phyloP scores from a whole-genome alignment of 1,284 basidiomycete genomes.

The Sporisorium exsertum region DNA sequence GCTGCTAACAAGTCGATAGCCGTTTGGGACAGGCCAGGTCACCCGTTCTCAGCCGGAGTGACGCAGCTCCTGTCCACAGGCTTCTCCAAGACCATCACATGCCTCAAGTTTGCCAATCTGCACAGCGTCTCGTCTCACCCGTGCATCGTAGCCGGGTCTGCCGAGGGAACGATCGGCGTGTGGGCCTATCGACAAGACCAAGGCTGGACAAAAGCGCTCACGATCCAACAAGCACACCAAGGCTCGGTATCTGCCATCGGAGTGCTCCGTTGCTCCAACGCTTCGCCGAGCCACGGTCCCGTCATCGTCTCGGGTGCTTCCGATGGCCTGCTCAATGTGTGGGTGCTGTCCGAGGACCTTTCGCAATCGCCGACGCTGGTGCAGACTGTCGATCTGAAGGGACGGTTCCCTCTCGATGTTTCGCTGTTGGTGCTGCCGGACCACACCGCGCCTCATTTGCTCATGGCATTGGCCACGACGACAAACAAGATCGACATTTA shows the following conservation, averaged over 20 bases:
- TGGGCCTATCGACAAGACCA: constrained; percentile 23
- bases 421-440: constrained; percentile 52
- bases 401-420: constrained; percentile 60
- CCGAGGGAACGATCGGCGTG: constrained; percentile 45
- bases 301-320: constrained; percentile 60
- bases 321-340: constrained; percentile 57
- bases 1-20: constrained; percentile 61
- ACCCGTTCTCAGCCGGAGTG: constrained; percentile 24
- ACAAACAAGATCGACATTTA: constrained; percentile 59
- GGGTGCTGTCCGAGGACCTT: constrained; percentile 22
- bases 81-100: constrained; percentile 48
- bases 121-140: background rate
- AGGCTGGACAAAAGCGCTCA: constrained; percentile 10
- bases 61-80: constrained; percentile 43
- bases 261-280: constrained; percentile 35
- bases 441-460: constrained; percentile 9
- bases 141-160: constrained; percentile 49
- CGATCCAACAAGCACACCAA: constrained; percentile 41
- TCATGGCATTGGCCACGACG: constrained; percentile 63
- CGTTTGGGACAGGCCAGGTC: constrained; percentile 43
- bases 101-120: constrained; percentile 47
- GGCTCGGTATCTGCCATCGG: constrained; percentile 55
- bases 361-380: constrained; percentile 11
- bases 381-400: constrained; percentile 53
- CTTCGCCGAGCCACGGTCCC: background rate